Evolutionary conservation across 495 filamentous ascomycete species (phyloP).

Genomic region (Xylaria cubensis): DNA sequence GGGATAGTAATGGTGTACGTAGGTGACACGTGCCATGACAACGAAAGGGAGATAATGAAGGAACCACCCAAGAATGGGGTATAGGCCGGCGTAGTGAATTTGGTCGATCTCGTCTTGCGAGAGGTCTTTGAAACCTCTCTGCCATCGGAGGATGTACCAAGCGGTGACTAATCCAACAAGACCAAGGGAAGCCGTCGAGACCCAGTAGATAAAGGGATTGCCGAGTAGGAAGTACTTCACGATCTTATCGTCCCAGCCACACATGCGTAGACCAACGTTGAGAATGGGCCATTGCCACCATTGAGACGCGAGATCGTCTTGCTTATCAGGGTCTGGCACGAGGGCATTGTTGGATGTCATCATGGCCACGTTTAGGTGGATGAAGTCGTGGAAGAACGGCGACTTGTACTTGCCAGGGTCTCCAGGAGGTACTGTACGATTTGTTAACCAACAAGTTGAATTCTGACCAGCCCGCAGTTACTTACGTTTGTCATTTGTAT

Average conservation of each 20-base stretch:
- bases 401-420: conserved; percentile 95
- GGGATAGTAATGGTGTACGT: conserved; percentile 99
- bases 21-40: conserved; percentile 97
- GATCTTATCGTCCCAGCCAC: conserved; percentile 93
- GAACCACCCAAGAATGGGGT: conserved; percentile 93
- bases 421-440: conserved; percentile 77
- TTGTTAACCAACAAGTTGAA: conserved; percentile 38
- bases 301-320: conserved; percentile 94
- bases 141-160: conserved; percentile 95
- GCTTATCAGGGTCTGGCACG: conserved; percentile 97
- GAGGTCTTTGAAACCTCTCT: conserved; percentile 89
- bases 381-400: conserved; percentile 94
- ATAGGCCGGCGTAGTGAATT: conserved; percentile 91
- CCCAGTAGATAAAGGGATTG: conserved; percentile 97
- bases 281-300: conserved; percentile 99
- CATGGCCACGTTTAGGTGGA: conserved; percentile 98
- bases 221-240: conserved; percentile 98
- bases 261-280: conserved; percentile 95
- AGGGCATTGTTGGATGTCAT: conserved; percentile 99
- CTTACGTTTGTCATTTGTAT: conserved; percentile 93
- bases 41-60: conserved; percentile 96
- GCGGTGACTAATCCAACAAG: conserved; percentile 71
- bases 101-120: conserved; percentile 81
- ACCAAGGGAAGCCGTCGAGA: conserved; percentile 78
- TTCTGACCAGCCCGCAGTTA: conserved; percentile 26